These are phyloP conservation scores for Phyllosticta citriasiana DNA, from an alignment of 2,329 filamentous ascomycete genomes.

Conservation along the genomic window DNA sequence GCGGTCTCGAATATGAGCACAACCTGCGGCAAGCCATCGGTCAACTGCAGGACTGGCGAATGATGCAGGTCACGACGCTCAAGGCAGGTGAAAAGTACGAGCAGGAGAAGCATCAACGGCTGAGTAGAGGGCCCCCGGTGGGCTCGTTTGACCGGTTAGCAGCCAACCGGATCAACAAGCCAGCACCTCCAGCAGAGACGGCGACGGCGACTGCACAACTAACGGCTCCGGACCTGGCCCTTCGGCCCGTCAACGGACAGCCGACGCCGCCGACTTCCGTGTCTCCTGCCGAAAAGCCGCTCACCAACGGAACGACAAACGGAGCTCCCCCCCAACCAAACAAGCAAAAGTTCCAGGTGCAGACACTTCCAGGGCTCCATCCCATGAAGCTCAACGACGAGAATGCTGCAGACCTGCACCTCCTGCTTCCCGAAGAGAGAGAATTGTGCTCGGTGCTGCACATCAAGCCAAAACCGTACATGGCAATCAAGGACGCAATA, in stretches of 20 bases:
- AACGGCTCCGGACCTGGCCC: constrained; percentile 67
- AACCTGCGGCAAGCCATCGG: constrained; percentile 81
- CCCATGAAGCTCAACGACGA: constrained; percentile 63
- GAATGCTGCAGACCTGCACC: constrained; percentile 70
- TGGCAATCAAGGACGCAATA: constrained; percentile 90
- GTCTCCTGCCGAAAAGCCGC: constrained; percentile 21
- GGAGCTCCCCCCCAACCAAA: constrained; percentile 28
- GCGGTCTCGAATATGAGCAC: constrained; percentile 80
- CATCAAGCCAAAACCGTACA: constrained; percentile 85
- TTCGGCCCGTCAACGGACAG: constrained; percentile 42
- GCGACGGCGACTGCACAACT: constrained; percentile 66
- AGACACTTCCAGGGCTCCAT: constrained; percentile 50
- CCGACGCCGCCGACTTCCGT: constrained; percentile 28
- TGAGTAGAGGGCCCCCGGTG: constrained; percentile 56
- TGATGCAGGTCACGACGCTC: constrained; percentile 72
- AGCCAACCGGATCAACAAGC: constrained; percentile 57
- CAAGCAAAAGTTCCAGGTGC: constrained; percentile 42
- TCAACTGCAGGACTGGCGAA: constrained; percentile 90
- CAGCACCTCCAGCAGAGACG: constrained; percentile 53
- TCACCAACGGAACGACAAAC: constrained; percentile 42
- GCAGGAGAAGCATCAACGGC: constrained; percentile 68
- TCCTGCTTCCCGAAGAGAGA: constrained; percentile 73
- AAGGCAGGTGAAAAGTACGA: constrained; percentile 88
- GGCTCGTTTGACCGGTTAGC: constrained; percentile 81
- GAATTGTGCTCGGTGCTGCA: constrained; percentile 78